These are phyloP conservation scores for Talaromyces pinophilus DNA, from an alignment of 2,329 filamentous ascomycete species.

Conservation along the genomic window DNA sequence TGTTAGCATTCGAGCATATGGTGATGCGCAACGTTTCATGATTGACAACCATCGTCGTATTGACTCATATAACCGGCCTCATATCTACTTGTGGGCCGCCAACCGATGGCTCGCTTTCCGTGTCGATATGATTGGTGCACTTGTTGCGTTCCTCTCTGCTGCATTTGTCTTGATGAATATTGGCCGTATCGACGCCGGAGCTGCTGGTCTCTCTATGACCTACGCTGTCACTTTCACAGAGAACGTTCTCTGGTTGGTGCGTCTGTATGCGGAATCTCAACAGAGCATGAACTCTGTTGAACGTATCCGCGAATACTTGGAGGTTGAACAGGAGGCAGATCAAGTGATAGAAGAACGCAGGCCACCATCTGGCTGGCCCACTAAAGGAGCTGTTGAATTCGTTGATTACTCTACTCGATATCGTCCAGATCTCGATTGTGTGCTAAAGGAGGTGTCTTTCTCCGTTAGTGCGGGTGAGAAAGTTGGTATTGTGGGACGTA, in stretches of 20 bases:
- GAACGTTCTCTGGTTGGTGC: slow-evolving; percentile 93
- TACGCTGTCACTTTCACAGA: slow-evolving; percentile 97
- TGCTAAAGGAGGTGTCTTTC: slow-evolving; percentile 81
- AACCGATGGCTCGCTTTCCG: slow-evolving; percentile 96
- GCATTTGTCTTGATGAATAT: slow-evolving; percentile 85
- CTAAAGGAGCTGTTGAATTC: slow-evolving; percentile 82
- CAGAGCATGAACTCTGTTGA: slow-evolving; percentile 99
- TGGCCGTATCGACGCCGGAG: slow-evolving; percentile 81
- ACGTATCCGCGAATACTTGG: slow-evolving; percentile 93
- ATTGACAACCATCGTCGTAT: slow-evolving; percentile 85
- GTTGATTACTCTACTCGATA: slow-evolving; percentile 87
- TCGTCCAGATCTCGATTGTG: slow-evolving; percentile 80
- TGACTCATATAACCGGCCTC: slow-evolving; percentile 88
- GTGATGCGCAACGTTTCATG: slow-evolving; percentile 89
- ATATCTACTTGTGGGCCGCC: slow-evolving; percentile 93
- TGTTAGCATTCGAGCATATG: slow-evolving; percentile 94
- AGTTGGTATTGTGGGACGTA: slow-evolving; percentile 93
- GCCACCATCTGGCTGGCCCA: slow-evolving; percentile 80
- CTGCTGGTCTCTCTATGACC: slow-evolving; percentile 88
- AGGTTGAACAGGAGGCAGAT: slow-evolving; percentile 89
- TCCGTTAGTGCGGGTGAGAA: slow-evolving; percentile 84
- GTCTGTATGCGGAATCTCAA: slow-evolving; percentile 90
- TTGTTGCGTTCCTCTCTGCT: slow-evolving; percentile 92
- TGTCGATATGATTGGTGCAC: slow-evolving; percentile 83
- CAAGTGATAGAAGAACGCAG: slow-evolving; percentile 75